Percentiles rank a stretch among this genome's conserved stretches.
phyloP scores from a whole-genome alignment of 2,329 filamentous ascomycete genomes.

The Drechslera avenae region DNA sequence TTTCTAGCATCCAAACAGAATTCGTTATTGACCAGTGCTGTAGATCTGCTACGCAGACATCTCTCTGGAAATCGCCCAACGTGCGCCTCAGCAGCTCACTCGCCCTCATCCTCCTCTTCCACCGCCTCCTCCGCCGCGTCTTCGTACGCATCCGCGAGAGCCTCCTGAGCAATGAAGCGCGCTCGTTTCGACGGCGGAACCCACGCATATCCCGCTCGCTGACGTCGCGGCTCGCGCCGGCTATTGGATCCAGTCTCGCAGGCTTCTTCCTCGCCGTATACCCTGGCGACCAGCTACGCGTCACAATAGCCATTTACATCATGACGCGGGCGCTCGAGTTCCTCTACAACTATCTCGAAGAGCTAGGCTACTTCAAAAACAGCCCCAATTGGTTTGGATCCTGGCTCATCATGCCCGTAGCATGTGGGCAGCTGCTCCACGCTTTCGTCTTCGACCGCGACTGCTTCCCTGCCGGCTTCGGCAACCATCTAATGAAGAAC shows the following conservation, averaged over 20 bases:
- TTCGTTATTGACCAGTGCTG: constrained; percentile 17
- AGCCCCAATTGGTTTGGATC: constrained; percentile 69
- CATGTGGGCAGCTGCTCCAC: constrained; percentile 56
- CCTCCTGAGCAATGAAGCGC: constrained; percentile 78
- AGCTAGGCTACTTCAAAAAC: constrained; percentile 67
- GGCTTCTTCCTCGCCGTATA: constrained; percentile 82
- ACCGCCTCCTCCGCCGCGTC: constrained; percentile 89
- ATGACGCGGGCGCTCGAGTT: constrained; percentile 85
- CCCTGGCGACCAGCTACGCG: constrained; percentile 71
- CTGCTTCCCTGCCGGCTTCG: constrained; percentile 62
- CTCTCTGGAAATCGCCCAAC: constrained; percentile 64
- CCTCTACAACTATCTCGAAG: constrained; percentile 80
- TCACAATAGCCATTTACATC: constrained; percentile 81
- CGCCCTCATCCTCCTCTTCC: constrained; percentile 83
- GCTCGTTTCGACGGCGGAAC: constrained; percentile 81
- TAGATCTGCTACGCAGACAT: constrained; percentile 44
- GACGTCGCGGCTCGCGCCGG: constrained; percentile 83
- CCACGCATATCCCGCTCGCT: constrained; percentile 74
- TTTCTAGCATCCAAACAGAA: background rate
- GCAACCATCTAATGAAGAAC: constrained; percentile 69
- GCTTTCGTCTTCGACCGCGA: constrained; percentile 59
- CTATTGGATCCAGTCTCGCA: constrained; percentile 86
- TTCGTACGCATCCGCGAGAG: constrained; percentile 78
- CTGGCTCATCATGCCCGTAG: constrained; percentile 58
- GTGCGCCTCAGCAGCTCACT: constrained; percentile 81